phyloP scores from a whole-genome alignment of 148 eudicot genomes.

The Linanthus parryae region DNA sequence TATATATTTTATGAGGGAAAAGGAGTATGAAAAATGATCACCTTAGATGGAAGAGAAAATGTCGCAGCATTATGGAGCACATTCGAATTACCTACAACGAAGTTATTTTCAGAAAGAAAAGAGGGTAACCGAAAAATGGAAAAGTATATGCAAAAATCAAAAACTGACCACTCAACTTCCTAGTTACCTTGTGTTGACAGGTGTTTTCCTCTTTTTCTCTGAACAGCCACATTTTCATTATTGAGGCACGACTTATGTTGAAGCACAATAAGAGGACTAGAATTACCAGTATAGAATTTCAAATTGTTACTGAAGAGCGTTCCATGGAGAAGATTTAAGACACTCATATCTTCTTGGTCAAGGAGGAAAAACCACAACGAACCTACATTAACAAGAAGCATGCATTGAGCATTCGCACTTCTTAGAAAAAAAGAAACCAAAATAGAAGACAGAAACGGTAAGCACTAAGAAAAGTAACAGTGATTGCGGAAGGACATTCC shows the following conservation, averaged over 20 bases:
- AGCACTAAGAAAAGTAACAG: no score
- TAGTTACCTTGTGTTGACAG: conserved; percentile 2
- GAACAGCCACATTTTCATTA: conserved; percentile 5
- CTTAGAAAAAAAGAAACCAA: no score
- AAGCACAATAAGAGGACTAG: neutral
- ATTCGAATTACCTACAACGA: conserved; percentile 8
- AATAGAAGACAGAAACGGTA: no score
- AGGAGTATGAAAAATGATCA: neutral
- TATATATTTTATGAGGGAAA: no score
- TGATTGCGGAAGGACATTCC: no score
- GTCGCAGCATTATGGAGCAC: conserved; percentile 12
- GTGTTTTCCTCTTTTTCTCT: neutral
- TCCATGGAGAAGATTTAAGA: conserved; percentile 15
- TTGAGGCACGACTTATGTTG: conserved; percentile 3
- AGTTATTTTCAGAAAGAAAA: neutral
- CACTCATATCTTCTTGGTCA: neutral
- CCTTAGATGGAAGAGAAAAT: conserved; percentile 16
- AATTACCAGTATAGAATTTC: neutral
- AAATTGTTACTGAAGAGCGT: neutral
- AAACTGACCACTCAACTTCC: neutral
- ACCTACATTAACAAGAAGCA: neutral
- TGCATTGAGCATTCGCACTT: no score
- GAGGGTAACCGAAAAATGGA: neutral
- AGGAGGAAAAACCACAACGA: neutral
- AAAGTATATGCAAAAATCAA: neutral